Base-by-base conservation (phyloP, 257 asterid species). In the Parsonsia alboflavescens region DNA sequence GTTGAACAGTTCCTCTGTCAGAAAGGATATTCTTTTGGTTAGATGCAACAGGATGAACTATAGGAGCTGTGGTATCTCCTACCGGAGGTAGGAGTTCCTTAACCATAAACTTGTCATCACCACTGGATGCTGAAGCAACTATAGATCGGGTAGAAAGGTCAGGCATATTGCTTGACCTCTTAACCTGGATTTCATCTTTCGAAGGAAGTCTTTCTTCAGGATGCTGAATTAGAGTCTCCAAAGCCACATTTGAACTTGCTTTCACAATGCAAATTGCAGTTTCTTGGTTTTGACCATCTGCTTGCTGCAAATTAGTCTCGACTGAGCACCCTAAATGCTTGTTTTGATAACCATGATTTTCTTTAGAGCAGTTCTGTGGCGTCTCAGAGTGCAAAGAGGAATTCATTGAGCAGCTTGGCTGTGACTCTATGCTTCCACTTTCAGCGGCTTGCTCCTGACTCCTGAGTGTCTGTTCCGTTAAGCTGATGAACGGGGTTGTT, bases 311-410 rank as follows among this genome's bases (percentile, higher is more conserved):
- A 41, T 62, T 46, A 4, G 57, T 36, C 65, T 83, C 89, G 12
- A 26, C 50, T 39, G 80, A 75, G 79, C 82, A 42, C 10, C 52
- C 75, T 48, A 72, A 48, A 2, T 85, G 77, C 80, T 77, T 84
- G 68, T 42, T 78, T 48, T 80, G 82, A 65, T 71, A 77, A 39
- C 74, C 88, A 73, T 12, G 81, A 68, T 75, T 75, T 44, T 71
- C 84, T 56, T 66, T 72, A 0, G 80, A 72, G 5, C 84, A 78
- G 83, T 70, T 75, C 46, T 84, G 86, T 41, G 77, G 77, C 49
- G 73, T 82, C 71, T 84, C 85, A 57, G 89, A 82, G 72, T 77
- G 86, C n/a, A 85, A 84, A 6, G 92, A 88, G 79, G 94, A 81
- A 68, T 89, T 56, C 12, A 65, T 82, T 41, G 96, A 93, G 73